Evolutionary conservation across 2,329 filamentous ascomycete genomes (phyloP).

Genomic region (Capronia coronata): DNA sequence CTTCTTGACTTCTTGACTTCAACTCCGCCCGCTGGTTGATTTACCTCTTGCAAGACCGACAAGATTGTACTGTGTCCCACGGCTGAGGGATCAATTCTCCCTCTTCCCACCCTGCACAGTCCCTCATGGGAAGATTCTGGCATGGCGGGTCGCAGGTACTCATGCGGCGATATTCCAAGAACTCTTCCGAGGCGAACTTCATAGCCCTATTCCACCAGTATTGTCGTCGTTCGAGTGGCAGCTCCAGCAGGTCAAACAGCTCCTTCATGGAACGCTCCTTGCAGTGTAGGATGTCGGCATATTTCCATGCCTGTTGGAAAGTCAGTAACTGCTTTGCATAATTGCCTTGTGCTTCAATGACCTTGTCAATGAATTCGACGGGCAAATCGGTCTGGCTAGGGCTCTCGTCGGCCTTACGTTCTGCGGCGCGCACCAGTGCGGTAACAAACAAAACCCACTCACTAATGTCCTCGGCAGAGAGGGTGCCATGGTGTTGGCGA

Average conservation of each 20-base stretch:
- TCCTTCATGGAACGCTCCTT: slow-evolving; percentile 8
- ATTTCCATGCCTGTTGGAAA: slow-evolving; percentile 7
- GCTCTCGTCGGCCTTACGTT: slow-evolving; percentile 10
- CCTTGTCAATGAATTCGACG: not conserved
- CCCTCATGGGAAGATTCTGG: not conserved
- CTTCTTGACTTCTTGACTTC: no score
- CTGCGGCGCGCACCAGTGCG: slow-evolving; percentile 15
- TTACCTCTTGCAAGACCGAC: no score
- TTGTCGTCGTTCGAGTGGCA: slow-evolving; percentile 4
- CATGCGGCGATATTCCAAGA: not conserved
- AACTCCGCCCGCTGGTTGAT: no score
- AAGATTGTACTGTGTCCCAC: slow-evolving; percentile 10
- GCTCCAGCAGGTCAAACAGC: slow-evolving; percentile 16
- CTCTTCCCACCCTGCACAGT: slow-evolving; percentile 11
- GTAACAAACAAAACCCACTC: slow-evolving; percentile 19
- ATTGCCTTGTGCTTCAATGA: not conserved
- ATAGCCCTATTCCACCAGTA: slow-evolving; percentile 16
- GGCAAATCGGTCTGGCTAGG: not conserved
- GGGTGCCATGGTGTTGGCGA: slow-evolving; percentile 18
- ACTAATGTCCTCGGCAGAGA: slow-evolving; percentile 6
- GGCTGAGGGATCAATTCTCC: slow-evolving; percentile 10
- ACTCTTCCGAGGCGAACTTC: not conserved
- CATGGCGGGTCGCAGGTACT: slow-evolving; percentile 1
- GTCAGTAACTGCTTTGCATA: not conserved
- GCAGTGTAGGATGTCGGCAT: not conserved